Percentiles rank a stretch among this genome's conserved stretches.
Conservation (phyloP, 129 eudicot genomes). For the Arctium lappa region DNA sequence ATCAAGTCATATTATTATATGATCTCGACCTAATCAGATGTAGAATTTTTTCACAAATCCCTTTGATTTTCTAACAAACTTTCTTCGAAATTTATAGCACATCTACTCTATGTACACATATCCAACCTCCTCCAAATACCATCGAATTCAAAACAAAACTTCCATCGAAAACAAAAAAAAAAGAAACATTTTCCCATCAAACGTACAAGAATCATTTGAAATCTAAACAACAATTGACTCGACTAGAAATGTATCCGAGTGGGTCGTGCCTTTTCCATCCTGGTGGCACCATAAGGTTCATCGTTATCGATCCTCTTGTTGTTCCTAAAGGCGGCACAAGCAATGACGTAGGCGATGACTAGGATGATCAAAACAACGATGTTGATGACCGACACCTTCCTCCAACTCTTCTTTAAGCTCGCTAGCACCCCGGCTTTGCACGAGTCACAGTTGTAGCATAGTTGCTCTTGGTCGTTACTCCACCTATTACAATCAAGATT, state of each 20-base stretch:
- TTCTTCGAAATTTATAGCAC: background rate
- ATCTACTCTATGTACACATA: constrained; percentile 21
- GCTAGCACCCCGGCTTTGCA: constrained; percentile 92
- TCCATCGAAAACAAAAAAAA: background rate
- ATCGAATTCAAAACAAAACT: constrained; percentile 8
- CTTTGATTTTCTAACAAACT: no score
- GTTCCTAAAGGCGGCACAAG: constrained; percentile 80
- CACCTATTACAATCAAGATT: constrained; percentile 60
- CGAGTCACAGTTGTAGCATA: constrained; percentile 79
- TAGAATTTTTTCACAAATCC: no score
- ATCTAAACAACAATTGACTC: constrained; percentile 15
- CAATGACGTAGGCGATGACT: constrained; percentile 69
- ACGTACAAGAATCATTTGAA: constrained; percentile 13
- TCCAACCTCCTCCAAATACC: constrained; percentile 9
- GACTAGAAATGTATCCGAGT: constrained; percentile 70
- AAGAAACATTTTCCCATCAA: constrained; percentile 5
- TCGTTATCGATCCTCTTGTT: constrained; percentile 79
- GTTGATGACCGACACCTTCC: constrained; percentile 87
- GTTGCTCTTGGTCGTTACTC: constrained; percentile 71
- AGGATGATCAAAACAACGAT: constrained; percentile 71
- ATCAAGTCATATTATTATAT: no score
- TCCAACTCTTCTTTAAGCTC: constrained; percentile 89
- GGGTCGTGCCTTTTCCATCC: constrained; percentile 90
- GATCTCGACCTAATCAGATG: no score
- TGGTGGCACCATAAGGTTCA: constrained; percentile 75